phyloP scores from a whole-genome alignment of 2,329 filamentous ascomycete genomes.

The Cyanodermella asteris region DNA sequence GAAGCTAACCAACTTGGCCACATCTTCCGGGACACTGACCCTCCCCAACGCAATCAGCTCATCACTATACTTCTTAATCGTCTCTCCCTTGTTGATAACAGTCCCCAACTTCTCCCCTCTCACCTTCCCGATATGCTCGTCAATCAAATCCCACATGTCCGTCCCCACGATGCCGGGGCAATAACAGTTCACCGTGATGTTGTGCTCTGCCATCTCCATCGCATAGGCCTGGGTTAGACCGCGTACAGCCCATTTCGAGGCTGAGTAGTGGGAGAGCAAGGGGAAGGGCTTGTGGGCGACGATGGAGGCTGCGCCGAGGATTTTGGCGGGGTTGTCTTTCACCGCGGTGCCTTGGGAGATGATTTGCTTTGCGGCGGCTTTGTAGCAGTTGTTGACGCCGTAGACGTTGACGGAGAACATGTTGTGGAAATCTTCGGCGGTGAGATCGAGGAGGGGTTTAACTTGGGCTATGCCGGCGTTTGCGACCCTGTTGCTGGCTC shows the following conservation, averaged over 20 bases:
- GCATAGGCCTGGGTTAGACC: constrained; percentile 45
- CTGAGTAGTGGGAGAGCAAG: constrained; percentile 38
- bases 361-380: constrained; percentile 40
- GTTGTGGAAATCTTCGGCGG: constrained; percentile 31
- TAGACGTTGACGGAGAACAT: constrained; percentile 45
- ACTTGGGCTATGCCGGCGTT: constrained; percentile 42
- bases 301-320: constrained; percentile 16
- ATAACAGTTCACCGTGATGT: constrained; percentile 46
- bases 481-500: no score
- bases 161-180: constrained; percentile 47
- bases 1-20: constrained; percentile 40
- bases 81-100: constrained; percentile 27
- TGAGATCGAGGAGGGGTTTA: constrained; percentile 32
- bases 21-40: constrained; percentile 39
- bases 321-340: constrained; percentile 13
- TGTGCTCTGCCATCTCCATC: constrained; percentile 40
- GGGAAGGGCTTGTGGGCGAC: constrained; percentile 39
- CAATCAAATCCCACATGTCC: constrained; percentile 47
- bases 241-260: constrained; percentile 44
- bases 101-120: constrained; percentile 21
- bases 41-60: constrained; percentile 35
- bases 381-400: constrained; percentile 44
- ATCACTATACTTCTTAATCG: constrained; percentile 30
- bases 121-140: constrained; percentile 33
- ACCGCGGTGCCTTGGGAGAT: constrained; percentile 32